Percentiles rank a stretch among this genome's conserved stretches.
These are phyloP conservation scores for Erodium texanum DNA, from an alignment of 441 rosid genomes.

Conservation along the genomic window DNA sequence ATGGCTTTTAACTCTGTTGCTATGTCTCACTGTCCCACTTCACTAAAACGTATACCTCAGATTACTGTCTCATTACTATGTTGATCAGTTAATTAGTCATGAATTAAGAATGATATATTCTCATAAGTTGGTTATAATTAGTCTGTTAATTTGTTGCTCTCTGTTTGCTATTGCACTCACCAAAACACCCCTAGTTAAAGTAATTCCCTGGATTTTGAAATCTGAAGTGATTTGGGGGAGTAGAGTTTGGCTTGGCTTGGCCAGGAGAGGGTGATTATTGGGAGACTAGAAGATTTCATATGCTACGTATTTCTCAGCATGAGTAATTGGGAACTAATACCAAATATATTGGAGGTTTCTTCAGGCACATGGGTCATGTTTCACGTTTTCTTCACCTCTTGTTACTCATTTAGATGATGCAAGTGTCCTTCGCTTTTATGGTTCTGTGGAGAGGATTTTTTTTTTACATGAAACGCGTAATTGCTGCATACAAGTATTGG, in stretches of 20 bases:
- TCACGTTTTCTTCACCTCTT: background rate
- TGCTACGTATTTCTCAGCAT: background rate
- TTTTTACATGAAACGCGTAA: too few relatives aligned
- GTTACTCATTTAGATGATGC: background rate
- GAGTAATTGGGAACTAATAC: background rate
- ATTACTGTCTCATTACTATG: too few relatives aligned
- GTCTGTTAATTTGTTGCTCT: background rate
- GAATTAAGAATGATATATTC: too few relatives aligned
- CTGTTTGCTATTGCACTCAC: background rate
- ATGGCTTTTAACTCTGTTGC: too few relatives aligned
- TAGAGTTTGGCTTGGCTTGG: background rate
- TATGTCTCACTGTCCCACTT: too few relatives aligned
- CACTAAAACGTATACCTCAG: too few relatives aligned
- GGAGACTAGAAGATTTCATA: background rate
- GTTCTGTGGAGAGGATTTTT: background rate
- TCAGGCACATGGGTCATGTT: background rate
- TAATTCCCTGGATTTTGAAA: background rate
- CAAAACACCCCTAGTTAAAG: background rate
- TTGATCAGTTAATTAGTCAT: too few relatives aligned
- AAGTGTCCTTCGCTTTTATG: background rate
- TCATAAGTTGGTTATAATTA: too few relatives aligned
- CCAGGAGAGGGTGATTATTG: background rate
- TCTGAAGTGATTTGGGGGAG: constrained; percentile 1
- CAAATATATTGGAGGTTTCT: background rate
- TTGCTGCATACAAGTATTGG: background rate